Evolutionary conservation across 805 yeast species (phyloP).

Genomic region (Wickerhamomyces chambardii): DNA sequence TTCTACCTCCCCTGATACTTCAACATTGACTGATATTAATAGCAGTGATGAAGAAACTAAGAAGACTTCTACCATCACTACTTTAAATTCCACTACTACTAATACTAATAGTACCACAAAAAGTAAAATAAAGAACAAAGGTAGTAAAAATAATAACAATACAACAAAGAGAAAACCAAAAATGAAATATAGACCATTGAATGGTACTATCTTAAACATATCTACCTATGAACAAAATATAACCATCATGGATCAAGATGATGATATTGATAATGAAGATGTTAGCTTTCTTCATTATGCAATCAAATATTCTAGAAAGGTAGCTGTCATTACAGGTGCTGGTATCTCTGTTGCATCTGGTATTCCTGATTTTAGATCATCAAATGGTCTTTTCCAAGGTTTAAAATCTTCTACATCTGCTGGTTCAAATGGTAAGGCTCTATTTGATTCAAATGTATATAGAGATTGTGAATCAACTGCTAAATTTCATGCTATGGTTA

Average conservation of each 20-base stretch:
- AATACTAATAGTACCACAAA: neutral
- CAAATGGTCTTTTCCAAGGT: slow-evolving; percentile 65
- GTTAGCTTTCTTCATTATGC: slow-evolving; percentile 44
- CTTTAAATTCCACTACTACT: too few relatives aligned
- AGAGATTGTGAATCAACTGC: slow-evolving; percentile 49
- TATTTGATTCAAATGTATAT: slow-evolving; percentile 77
- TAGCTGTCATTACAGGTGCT: slow-evolving; percentile 76
- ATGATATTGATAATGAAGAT: slow-evolving; percentile 25
- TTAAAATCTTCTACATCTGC: slow-evolving; percentile 29
- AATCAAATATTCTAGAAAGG: slow-evolving; percentile 42
- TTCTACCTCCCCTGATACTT: too few relatives aligned
- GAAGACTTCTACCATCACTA: too few relatives aligned
- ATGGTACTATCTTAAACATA: slow-evolving; percentile 34
- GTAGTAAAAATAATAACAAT: slow-evolving; percentile 2
- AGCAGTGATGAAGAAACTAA: too few relatives aligned
- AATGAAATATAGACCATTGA: slow-evolving; percentile 34
- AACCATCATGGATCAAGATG: slow-evolving; percentile 23
- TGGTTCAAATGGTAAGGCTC: slow-evolving; percentile 45
- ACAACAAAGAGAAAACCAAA: slow-evolving; percentile 29
- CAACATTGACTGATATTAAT: too few relatives aligned
- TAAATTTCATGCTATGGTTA: slow-evolving; percentile 69
- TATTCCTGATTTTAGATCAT: slow-evolving; percentile 80
- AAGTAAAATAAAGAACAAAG: neutral
- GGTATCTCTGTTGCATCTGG: slow-evolving; percentile 90
- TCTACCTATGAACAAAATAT: slow-evolving; percentile 12